Base-by-base conservation (phyloP, 2,329 filamentous ascomycete species). In the Sarocladiaceae sp. region DNA sequence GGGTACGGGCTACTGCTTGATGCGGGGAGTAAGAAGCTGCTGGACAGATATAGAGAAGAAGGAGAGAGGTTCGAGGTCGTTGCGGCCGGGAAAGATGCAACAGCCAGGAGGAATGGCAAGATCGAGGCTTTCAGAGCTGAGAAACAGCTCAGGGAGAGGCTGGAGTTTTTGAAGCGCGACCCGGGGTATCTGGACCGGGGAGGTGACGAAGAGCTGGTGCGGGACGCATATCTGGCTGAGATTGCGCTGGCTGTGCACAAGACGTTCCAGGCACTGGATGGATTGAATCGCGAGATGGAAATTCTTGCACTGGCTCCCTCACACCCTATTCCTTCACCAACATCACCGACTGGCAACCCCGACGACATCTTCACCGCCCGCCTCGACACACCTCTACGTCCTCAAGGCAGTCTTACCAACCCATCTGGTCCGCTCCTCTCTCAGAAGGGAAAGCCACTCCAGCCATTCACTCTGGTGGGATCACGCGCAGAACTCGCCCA, bases 401-500 rank as follows among this genome's bases (percentile, higher is more conserved):
- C 76, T 78, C 51, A 66, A 83, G 11, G 62, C 73, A 22, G 18
- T 65, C 61, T 74, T 58, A 69, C 60, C 64, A 75, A 56, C 70
- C 47, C 47, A 3, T 81, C 62, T 70, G 89, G 90, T 0, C 90
- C 93, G 0, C 75, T 97, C 18, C 76, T 99, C 22, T 88, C 84
- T 56, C 79, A 77, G 55, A 78, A 86, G 53, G 94, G 94, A 40
- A 94, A 90, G 65, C 94, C 94, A 13, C 75, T 97, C 59, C 84
- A 92, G 60, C 93, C 93, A 1, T 97, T 99, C 63, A 97, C 91
- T 1, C 76, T 99, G 20, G 77, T 95, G 4, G 86, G 87, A 54
- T 50, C 54, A 18, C 81, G 94, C 33, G 83, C 90, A 56, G 85
- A 90, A 55, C 70, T 96, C 54, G 82, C 85, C 55, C 78, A 85